Evolutionary conservation across 345 rosid species (phyloP), one percentile per base, ranked within the genome.

Genomic region (Gossypium herbaceum): DNA sequence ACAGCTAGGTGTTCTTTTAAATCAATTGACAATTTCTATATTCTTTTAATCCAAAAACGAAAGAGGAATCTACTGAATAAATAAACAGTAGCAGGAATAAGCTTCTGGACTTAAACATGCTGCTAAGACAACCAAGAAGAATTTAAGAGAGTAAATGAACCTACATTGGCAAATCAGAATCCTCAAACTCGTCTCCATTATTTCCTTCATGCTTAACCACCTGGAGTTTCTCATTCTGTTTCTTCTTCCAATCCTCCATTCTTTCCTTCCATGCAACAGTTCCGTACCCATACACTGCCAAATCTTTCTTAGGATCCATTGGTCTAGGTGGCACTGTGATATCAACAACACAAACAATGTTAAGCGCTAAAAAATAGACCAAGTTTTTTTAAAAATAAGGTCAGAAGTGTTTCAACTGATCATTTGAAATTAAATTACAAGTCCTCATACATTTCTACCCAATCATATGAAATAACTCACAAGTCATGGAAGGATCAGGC

Each of bases 261-360:
- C 86, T 83, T 73, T 90, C 92, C 74, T 94, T 94, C 98, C 98
- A 94, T 3, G 98, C 98, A 19, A 94, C 92, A 39, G 88, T 92
- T 68, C 98, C 98, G 69, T 92, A 92, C 43, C 98, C 98, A 44
- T 94, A 92, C 24, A 88, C 94, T 2, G 96, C 93, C 70, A 90
- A 80, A 68, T 94, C 98, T 76, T 92, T 94, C 47, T 88, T 88
- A 55, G 97, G 97, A 74, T 83, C 97, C 97, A 94, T 88, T 4
- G 96, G 82, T 75, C 97, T 88, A 50, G 94, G 92, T 77, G 83
- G 92, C 75, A 86, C 98, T 94, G 87, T 66, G 71, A 77, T 48
- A 79, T 41, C 67, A 81, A 63, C 50, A 77, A 57, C 54, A 79
- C 20, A 52, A 80, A 65, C 20, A 71, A 66, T 65, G 47, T 47